phyloP scores from a whole-genome alignment of 139 green algal species.

The Coccomyxa sp. region DNA sequence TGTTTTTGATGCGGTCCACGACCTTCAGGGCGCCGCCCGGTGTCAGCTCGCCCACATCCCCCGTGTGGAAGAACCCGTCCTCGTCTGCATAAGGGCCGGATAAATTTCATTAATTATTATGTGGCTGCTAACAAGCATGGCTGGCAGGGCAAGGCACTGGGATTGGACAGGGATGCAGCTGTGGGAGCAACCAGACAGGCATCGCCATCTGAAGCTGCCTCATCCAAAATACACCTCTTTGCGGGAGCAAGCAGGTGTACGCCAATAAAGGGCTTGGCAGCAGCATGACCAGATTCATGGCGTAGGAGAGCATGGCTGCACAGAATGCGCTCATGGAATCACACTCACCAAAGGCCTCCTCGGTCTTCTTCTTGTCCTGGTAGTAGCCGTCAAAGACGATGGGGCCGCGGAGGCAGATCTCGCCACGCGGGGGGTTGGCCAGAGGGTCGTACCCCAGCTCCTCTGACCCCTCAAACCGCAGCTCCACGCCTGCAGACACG shows the following conservation, averaged over 20 bases:
- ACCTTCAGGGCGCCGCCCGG: conserved; percentile 71
- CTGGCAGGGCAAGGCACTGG: too few species aligned
- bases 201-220: too few species aligned
- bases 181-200: too few species aligned
- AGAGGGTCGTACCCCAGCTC: conserved; percentile 32
- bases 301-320: too few species aligned
- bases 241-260: too few species aligned
- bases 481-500: conserved; percentile 34
- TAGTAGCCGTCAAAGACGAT: conserved; percentile 79
- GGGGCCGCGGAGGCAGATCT: conserved; percentile 77
- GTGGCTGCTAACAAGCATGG: neutral
- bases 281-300: too few species aligned
- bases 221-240: too few species aligned
- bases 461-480: conserved; percentile 47
- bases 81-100: conserved; percentile 43
- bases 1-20: conserved; percentile 98
- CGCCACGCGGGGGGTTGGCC: conserved; percentile 46
- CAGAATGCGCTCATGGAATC: too few species aligned
- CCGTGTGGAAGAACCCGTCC: conserved; percentile 89
- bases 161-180: too few species aligned
- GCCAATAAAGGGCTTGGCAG: too few species aligned
- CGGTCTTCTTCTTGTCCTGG: conserved; percentile 66
- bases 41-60: conserved; percentile 77
- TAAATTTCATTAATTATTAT: neutral
- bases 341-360: conserved; percentile 54